Base-by-base conservation (phyloP, 306 rosid genomes). In the Gastrolobium bilobum region DNA sequence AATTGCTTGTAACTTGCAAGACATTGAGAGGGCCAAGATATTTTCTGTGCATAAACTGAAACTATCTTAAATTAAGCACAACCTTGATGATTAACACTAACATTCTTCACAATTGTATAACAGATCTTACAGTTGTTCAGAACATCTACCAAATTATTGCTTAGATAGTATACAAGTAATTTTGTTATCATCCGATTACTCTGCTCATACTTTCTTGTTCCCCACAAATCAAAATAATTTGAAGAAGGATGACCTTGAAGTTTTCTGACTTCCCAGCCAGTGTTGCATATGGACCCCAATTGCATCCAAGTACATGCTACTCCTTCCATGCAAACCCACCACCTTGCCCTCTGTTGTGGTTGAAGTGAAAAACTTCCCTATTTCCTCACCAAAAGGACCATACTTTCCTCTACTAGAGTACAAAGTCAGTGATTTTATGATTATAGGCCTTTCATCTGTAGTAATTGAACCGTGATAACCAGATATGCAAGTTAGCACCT, bases 281-380 rank as follows among this genome's bases (percentile, higher is more conserved):
- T 94, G 97, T 43, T 94, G 97, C 98, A 92, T 94, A 65, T 94
- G 99, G 76, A 91, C 87, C 48, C 99, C 99, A 30, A 92, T 87
- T 76, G 99, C 97, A 76, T 94, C 95, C 90, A 94, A 86, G 82
- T 89, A 94, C 84, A 84, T 72, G 90, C 97, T 89, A 87, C 92
- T 89, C 80, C 80, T 89, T 53, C 97, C 97, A 88, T 93, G 94
- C 58, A 91, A 88, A 39, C 99, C 99, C 8, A 94, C 97, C 79
- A 86, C 92, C 85, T 91, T 94, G 30, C 99, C 99, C 38, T 89
- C 92, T 3, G 99, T 91, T 43, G 84, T 88, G 3, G 97, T 92
- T 43, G 99, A 94, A 51, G 97, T 94, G 90, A 94, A 94, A 83
- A 75, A 92, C n/a, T 84, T 84, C 54, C 98, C 98, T 5, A 91